Percentiles rank a stretch among this genome's conserved stretches.
Conservation (phyloP, 306 rosid species). For the Castanopsis chinensis region DNA sequence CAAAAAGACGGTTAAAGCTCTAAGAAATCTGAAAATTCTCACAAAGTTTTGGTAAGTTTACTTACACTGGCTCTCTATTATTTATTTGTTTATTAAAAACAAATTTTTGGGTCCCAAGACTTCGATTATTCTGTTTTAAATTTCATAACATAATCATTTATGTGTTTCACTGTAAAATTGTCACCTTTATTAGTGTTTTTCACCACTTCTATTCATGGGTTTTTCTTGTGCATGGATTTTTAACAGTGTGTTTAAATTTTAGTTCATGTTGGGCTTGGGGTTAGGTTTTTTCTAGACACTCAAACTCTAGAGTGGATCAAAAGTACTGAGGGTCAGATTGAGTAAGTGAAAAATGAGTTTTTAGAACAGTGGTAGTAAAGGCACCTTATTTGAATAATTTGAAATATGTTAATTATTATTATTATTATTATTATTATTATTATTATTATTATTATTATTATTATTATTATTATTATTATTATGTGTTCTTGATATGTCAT, state of each 20-base stretch:
- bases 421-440: too few relatives aligned
- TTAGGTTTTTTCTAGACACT: neutral
- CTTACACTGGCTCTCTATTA: too few relatives aligned
- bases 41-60: too few relatives aligned
- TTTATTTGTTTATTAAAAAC: too few relatives aligned
- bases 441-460: too few relatives aligned
- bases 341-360: neutral
- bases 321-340: neutral
- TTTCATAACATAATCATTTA: too few relatives aligned
- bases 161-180: neutral
- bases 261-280: neutral
- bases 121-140: too few relatives aligned
- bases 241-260: neutral
- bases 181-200: neutral
- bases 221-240: neutral
- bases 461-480: too few relatives aligned
- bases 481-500: neutral
- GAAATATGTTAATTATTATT: too few relatives aligned
- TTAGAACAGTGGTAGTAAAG: neutral
- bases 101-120: too few relatives aligned
- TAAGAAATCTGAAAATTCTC: too few relatives aligned
- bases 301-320: neutral
- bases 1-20: too few relatives aligned
- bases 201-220: neutral
- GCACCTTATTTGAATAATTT: neutral